Evolutionary conservation across 2,329 filamentous ascomycete species (phyloP).

Genomic region (Verticillium klebahnii): DNA sequence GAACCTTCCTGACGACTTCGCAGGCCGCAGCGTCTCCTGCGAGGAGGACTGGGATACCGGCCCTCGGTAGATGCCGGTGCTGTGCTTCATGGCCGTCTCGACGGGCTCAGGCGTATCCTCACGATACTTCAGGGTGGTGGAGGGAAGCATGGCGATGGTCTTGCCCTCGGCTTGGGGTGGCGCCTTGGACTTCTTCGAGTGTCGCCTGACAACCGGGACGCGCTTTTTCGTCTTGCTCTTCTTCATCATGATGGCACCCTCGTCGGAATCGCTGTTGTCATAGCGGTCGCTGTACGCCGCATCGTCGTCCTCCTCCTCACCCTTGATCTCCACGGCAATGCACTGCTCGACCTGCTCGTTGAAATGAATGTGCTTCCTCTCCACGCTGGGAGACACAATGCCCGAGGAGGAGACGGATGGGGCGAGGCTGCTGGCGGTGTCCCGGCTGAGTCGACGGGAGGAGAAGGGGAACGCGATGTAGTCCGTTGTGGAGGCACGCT

Average conservation of each 20-base stretch:
- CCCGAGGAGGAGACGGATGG: slow-evolving; percentile 69
- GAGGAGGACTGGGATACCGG: slow-evolving; percentile 70
- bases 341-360: slow-evolving; percentile 95
- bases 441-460: slow-evolving; percentile 55
- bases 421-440: slow-evolving; percentile 60
- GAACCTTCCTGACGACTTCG: slow-evolving; percentile 60
- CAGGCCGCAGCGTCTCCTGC: slow-evolving; percentile 74
- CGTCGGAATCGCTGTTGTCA: slow-evolving; percentile 65
- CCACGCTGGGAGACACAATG: slow-evolving; percentile 55
- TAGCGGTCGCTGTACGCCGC: slow-evolving; percentile 23
- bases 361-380: slow-evolving; percentile 88
- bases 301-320: slow-evolving; percentile 67
- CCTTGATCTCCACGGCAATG: slow-evolving; percentile 85
- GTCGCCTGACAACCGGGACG: slow-evolving; percentile 45
- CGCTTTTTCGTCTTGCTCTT: slow-evolving; percentile 53
- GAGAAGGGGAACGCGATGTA: slow-evolving; percentile 62
- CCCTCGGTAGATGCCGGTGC: slow-evolving; percentile 39
- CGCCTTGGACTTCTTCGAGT: slow-evolving; percentile 27
- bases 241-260: slow-evolving; percentile 80
- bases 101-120: slow-evolving; percentile 68
- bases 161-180: slow-evolving; percentile 63
- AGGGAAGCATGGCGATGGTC: slow-evolving; percentile 82
- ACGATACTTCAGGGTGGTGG: slow-evolving; percentile 81
- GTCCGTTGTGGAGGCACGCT: slow-evolving; percentile 60
- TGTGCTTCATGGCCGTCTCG: slow-evolving; percentile 60